A percentile compares a stretch with the other conserved stretches of the same genome.
Conservation (phyloP, 805 yeast genomes). For the Candida nanaspora region DNA sequence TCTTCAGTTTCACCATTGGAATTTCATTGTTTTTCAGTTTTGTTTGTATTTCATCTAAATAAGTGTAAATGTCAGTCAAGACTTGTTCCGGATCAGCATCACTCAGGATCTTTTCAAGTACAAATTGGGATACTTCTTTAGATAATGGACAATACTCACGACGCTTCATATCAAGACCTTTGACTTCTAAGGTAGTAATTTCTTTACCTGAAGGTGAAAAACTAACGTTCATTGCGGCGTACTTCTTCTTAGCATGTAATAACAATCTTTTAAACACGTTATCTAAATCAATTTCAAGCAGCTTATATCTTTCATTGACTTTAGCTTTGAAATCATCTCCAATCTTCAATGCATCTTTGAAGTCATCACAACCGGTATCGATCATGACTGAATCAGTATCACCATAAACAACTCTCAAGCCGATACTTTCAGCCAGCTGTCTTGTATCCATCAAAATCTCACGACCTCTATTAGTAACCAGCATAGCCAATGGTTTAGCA, state of each 20-base stretch:
- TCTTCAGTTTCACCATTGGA: constrained; percentile 61
- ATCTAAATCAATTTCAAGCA: constrained; percentile 92
- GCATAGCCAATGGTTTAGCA: constrained; percentile 93
- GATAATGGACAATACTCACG: constrained; percentile 94
- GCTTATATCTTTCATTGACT: constrained; percentile 82
- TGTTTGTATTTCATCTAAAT: constrained; percentile 52
- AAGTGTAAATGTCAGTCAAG: constrained; percentile 59
- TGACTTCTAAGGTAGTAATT: constrained; percentile 66
- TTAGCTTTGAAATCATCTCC: constrained; percentile 79
- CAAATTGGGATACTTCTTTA: constrained; percentile 75
- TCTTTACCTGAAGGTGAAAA: constrained; percentile 43
- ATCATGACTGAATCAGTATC: constrained; percentile 99
- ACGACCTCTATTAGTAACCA: constrained; percentile 92
- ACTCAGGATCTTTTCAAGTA: constrained; percentile 62
- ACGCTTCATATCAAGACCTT: constrained; percentile 94
- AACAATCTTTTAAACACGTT: constrained; percentile 81
- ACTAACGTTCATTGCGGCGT: constrained; percentile 75
- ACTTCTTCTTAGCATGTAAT: constrained; percentile 92
- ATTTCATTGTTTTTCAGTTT: constrained; percentile 56
- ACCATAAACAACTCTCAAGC: constrained; percentile 87
- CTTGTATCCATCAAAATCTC: constrained; percentile 91
- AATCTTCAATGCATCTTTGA: constrained; percentile 66
- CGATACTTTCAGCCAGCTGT: constrained; percentile 81
- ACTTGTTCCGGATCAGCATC: constrained; percentile 75
- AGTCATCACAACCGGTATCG: constrained; percentile 71